Conservation (phyloP, 345 rosid genomes). For the Aquilaria malaccensis region DNA sequence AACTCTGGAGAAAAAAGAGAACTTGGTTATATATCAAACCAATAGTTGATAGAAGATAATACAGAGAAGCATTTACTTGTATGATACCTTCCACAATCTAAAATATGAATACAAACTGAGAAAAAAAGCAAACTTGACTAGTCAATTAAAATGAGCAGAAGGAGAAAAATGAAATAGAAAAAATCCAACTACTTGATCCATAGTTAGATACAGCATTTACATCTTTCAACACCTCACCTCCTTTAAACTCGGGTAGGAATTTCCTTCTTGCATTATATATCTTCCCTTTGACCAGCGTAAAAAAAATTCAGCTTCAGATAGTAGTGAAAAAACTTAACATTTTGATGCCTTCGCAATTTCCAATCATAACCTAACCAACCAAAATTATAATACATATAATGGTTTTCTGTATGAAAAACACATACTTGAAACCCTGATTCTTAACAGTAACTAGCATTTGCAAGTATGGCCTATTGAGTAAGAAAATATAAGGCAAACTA, state of each 20-base stretch:
- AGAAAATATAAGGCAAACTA: too few relatives aligned
- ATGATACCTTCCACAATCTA: neutral
- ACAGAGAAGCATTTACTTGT: neutral
- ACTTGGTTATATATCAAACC: too few relatives aligned
- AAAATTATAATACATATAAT: slow-evolving; percentile 1
- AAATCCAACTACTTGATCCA: slow-evolving; percentile 26
- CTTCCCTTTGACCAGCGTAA: slow-evolving; percentile 36
- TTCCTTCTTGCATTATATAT: slow-evolving; percentile 26
- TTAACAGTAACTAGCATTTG: too few relatives aligned
- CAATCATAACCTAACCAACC: slow-evolving; percentile 52
- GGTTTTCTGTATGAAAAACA: too few relatives aligned
- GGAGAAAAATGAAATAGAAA: neutral
- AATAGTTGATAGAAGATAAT: neutral
- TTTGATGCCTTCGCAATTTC: slow-evolving; percentile 73
- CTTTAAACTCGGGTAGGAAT: slow-evolving; percentile 14
- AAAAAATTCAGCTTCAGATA: slow-evolving; percentile 41
- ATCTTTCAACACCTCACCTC: slow-evolving; percentile 20
- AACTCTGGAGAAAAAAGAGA: too few relatives aligned
- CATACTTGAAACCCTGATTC: too few relatives aligned
- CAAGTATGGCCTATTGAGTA: too few relatives aligned
- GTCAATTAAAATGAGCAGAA: too few relatives aligned
- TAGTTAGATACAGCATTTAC: slow-evolving; percentile 7
- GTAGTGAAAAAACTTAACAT: slow-evolving; percentile 61
- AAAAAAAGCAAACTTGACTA: neutral
- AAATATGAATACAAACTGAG: too few relatives aligned